Percentiles rank a stretch among this genome's conserved stretches.
Evolutionary conservation across 495 filamentous ascomycete genomes (phyloP).

Genomic region (Staphylotrichum tortipilum): DNA sequence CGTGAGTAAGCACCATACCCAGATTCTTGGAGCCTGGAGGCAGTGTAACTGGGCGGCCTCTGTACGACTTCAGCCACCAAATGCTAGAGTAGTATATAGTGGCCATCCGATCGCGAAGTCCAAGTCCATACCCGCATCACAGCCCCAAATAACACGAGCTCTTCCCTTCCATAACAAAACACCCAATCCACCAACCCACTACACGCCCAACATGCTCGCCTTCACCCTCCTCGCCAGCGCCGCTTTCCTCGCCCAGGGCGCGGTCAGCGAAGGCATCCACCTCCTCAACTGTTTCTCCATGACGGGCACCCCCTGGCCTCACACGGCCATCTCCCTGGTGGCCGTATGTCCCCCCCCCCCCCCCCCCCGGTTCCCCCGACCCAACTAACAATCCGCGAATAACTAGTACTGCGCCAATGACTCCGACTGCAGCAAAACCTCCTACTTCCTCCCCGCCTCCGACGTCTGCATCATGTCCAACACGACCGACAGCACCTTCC

Average conservation of each 20-base stretch:
- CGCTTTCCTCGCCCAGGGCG: background rate
- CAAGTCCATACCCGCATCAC: no score
- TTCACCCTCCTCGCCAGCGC: background rate
- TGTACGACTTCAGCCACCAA: no score
- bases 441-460: background rate
- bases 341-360: background rate
- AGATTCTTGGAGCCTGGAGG: no score
- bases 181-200: no score
- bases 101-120: no score
- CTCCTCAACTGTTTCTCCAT: background rate
- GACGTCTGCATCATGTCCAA: background rate
- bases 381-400: background rate
- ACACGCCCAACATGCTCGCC: background rate
- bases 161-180: no score
- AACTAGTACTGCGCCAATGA: background rate
- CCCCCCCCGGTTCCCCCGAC: no score
- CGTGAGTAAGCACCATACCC: no score
- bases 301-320: background rate
- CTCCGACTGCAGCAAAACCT: background rate
- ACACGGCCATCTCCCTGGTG: background rate
- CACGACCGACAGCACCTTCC: background rate
- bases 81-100: no score
- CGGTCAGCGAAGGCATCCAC: background rate
- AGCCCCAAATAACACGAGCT: no score
- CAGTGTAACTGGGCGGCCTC: no score